Base-by-base conservation (phyloP, 2,329 filamentous ascomycete genomes). In the Xylaria multiplex region DNA sequence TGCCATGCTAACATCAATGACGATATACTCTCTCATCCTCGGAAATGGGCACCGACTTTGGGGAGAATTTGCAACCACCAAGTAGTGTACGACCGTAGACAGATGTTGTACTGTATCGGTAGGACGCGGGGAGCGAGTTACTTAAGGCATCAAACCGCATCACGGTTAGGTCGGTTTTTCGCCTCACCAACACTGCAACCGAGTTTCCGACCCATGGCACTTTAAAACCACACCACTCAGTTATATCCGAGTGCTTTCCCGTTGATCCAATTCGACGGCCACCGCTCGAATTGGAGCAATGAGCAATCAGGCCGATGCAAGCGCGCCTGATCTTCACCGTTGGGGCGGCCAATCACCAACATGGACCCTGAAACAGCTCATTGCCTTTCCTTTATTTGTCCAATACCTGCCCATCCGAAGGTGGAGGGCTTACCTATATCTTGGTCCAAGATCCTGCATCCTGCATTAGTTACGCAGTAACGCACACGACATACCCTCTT, bases 261-360 rank as follows among this genome's bases (percentile, higher is more conserved):
- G 48, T 11, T 16, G 42, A 30, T 59, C 55, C 62, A 54, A 65
- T 65, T 68, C 50, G 66, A 66, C 40, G 37, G 30, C 35, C 46
- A 40, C 40, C 37, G n/a, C 27, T 58, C 63, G 48, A 55, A 65
- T 57, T 49, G 59, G 59, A 59, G 56, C 52, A 48, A 35, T 53
- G 59, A 49, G 52, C 46, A 48, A 27, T 53, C 55, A 59, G 24
- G 37, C 59, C 56, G 56, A 68, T 64, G 65, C 65, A 67, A 35
- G 57, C 32, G 57, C 65, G 68, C 68, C 66, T 66, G 63, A 68
- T 64, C 54, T 64, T 68, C 62, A 45, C 57, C 55, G 54, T 61
- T 40, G 62, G 65, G 65, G 62, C 66, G 53, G 50, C 69, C 69
- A 70, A 70, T 70, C 55, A 69, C 11, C 42, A 50, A 30, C 59